Evolutionary conservation across 2,329 filamentous ascomycete species (phyloP), one percentile per base, ranked within the genome.

Genomic region (Chaetomium globosum): DNA sequence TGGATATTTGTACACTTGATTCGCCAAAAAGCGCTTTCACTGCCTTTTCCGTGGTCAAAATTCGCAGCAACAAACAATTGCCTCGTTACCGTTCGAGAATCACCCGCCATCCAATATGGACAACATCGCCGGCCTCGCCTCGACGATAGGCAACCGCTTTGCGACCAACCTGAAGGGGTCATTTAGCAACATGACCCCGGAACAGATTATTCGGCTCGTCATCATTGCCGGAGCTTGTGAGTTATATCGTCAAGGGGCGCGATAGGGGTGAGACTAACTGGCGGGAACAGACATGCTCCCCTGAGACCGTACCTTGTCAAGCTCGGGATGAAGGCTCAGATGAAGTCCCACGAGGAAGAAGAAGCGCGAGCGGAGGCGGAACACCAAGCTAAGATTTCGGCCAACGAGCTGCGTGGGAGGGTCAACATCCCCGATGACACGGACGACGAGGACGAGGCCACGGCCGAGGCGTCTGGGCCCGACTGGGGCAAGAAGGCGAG

Each of bases 261-360:
- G 43, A 51, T 31, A 8, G 4, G 28, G 4, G 23, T 4, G 10
- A 7, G 43, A 55, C 65, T 69, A 54, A 69, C 48, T 2, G 13
- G 7, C 26, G 2, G 8, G 3, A 0, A 19, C 16, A 72, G 71
- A 73, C 49, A 74, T 88, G 69, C 83, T 95, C 60, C 73, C 60
- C 73, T 92, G 28, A 87, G 92, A 0, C 91, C 91, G 0, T 92
- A 92, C 75, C 76, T 93, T 59, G 82, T 93, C 73, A 89, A 89
- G 73, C 77, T 87, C 46, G 87, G 87, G 71, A 85, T 83, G 66
- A 86, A 85, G 72, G 77, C 83, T 68, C 87, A 91, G 73, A 85
- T 87, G 75, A 83, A 83, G 72, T 82, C 88, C 74, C 81, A 90
- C 73, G 87, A 85, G 68, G 80, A 81, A 69, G 80, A 85, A 71